Base-by-base conservation (phyloP, 495 filamentous ascomycete genomes). In the Penicillium paradoxum region DNA sequence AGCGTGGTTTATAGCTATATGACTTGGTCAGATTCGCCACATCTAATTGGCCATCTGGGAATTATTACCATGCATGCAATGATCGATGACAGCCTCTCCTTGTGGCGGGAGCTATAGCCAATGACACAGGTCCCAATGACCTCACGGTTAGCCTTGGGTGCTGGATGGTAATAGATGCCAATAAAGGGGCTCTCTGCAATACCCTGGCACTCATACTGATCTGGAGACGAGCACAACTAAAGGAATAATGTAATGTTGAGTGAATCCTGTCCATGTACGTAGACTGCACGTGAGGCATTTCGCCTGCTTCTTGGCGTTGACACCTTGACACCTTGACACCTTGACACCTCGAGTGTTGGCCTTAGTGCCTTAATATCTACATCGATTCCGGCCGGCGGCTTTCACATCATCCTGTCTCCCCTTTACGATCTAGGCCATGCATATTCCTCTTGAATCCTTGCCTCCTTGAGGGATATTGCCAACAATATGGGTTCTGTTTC, bases 201-300 rank as follows among this genome's bases (percentile, higher is more conserved):
- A 40, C 49, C 24, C 37, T 27, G 6, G 50, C 53, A 25, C 49
- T 56, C 57, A 63, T 63, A 9, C 45, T 56, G 40, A 29, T 21
- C 42, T 19, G 14, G 21, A 37, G 17, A 25, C 14, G 9, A 4
- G 18, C 2, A 18, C 18, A 45, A 33, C 1, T 9, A 32, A 21
- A 45, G 4, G 11, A 45, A 22, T 1, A 33, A 4, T 15, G 42
- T 32, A 33, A 7, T 32, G 29, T 32, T 9, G 39, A 27, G 34
- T 46, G 21, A 40, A 22, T 46, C 30, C 56, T 36, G 21, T 3
- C 3, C 24, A 27, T 27, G 18, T 55, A 32, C 5, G 24, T 55
- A 27, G 25, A 30, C 49, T 53, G 55, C 56, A 59, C 45, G 60
- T 54, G 53, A 53, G 9, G 38, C 17, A 37, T 37, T 45, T 32